Percentiles rank a stretch among this genome's conserved stretches.
phyloP scores from a whole-genome alignment of 306 rosid genomes.

The Fragaria iinumae region DNA sequence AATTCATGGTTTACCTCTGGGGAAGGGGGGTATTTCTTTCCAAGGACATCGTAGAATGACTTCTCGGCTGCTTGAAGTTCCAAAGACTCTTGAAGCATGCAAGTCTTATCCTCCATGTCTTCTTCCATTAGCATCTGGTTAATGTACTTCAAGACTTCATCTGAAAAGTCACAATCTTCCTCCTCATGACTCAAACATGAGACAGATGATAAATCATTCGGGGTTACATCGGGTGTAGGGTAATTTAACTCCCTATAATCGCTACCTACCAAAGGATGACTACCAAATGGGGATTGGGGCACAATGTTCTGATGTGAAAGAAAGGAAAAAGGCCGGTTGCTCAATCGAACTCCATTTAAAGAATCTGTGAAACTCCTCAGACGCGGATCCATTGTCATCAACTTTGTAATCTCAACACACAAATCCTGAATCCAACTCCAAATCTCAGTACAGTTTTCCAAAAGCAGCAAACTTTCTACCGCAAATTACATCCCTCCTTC shows the following conservation, averaged over 20 bases:
- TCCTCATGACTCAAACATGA: conserved; percentile 54
- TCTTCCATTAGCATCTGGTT: conserved; percentile 96
- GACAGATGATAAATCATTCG: conserved; percentile 32
- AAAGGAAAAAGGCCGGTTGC: conserved; percentile 44
- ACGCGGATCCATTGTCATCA: conserved; percentile 56
- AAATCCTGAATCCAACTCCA: conserved; percentile 21
- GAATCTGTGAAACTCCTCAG: conserved; percentile 35
- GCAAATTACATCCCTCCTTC: conserved; percentile 23
- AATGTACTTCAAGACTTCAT: conserved; percentile 71
- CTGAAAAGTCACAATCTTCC: conserved; percentile 92
- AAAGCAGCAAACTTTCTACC: conserved; percentile 15
- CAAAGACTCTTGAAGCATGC: conserved; percentile 85
- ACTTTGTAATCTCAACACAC: conserved; percentile 19
- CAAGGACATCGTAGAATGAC: conserved; percentile 83
- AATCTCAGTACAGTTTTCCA: conserved; percentile 22
- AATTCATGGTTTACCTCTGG: conserved; percentile 31
- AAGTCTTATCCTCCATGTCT: conserved; percentile 82
- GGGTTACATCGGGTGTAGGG: conserved; percentile 38
- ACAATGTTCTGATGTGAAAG: conserved; percentile 41
- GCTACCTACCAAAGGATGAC: conserved; percentile 38
- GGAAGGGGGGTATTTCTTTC: conserved; percentile 77
- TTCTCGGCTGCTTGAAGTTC: conserved; percentile 94
- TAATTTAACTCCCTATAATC: conserved; percentile 31
- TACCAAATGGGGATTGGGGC: conserved; percentile 29
- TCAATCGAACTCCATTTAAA: conserved; percentile 40